These are phyloP conservation scores for Leccinum subgranulosum DNA, from an alignment of 768 basidiomycete species.

Conservation along the genomic window DNA sequence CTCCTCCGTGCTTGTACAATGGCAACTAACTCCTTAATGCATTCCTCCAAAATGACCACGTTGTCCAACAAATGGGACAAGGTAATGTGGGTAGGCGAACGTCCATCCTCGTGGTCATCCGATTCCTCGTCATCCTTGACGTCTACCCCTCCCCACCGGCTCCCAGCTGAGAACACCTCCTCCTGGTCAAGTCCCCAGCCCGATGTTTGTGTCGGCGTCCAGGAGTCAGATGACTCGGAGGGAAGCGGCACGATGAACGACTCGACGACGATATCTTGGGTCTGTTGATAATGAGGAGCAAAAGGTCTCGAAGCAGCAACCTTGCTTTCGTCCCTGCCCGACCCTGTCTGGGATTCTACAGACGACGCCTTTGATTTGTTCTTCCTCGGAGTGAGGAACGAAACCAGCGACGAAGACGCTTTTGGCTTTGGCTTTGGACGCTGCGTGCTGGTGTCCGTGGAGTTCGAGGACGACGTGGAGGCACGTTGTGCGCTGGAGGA, in stretches of 20 bases:
- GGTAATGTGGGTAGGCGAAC: constrained; percentile 49
- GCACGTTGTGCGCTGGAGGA: constrained; percentile 14
- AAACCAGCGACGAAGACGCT: constrained; percentile 63
- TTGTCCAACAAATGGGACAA: constrained; percentile 88
- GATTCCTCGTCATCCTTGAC: constrained; percentile 18
- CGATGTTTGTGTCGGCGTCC: constrained; percentile 54
- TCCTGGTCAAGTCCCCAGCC: constrained; percentile 63
- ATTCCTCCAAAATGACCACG: constrained; percentile 91
- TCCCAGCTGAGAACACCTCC: constrained; percentile 60
- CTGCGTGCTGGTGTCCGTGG: constrained; percentile 33
- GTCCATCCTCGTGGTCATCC: constrained; percentile 25
- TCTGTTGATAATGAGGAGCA: constrained; percentile 79
- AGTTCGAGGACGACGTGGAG: constrained; percentile 24
- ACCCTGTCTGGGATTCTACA: constrained; percentile 45
- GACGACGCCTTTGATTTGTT: constrained; percentile 41
- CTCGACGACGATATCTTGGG: constrained; percentile 66
- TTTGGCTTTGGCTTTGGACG: constrained; percentile 50
- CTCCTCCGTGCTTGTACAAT: constrained; percentile 81
- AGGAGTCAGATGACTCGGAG: constrained; percentile 45
- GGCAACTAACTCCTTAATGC: constrained; percentile 87
- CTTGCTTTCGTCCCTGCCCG: constrained; percentile 37
- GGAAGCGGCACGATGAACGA: constrained; percentile 64
- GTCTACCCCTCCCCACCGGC: constrained; percentile 39
- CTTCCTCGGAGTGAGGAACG: constrained; percentile 79
- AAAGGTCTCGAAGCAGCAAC: constrained; percentile 71